Conservation (phyloP, 129 eudicot species). For the Erigeron canadensis region DNA sequence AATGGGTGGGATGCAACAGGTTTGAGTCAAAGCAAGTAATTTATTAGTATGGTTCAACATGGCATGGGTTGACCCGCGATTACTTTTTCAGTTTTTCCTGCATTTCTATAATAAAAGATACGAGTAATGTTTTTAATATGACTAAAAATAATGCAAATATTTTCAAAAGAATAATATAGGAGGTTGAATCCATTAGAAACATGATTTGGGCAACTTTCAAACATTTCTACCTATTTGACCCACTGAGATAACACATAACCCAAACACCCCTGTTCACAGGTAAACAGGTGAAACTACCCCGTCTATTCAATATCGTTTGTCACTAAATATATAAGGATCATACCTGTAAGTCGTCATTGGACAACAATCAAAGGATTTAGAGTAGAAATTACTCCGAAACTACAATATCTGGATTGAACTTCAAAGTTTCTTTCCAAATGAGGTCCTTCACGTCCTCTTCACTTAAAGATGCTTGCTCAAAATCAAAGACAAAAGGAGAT, state of each 20-base stretch:
- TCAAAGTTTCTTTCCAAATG: slow-evolving; percentile 71
- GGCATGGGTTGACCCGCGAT: neutral
- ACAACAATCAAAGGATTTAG: slow-evolving; percentile 8
- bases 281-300: neutral
- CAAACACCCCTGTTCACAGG: neutral
- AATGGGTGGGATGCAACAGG: neutral
- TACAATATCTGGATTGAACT: slow-evolving; percentile 61
- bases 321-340: neutral
- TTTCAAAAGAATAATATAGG: neutral
- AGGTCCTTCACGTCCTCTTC: slow-evolving; percentile 93
- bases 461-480: slow-evolving; percentile 67
- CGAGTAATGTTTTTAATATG: neutral
- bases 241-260: neutral
- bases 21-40: neutral
- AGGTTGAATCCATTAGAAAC: neutral
- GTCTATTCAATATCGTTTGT: neutral
- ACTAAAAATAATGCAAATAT: neutral
- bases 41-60: neutral
- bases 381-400: slow-evolving; percentile 20
- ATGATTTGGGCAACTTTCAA: neutral
- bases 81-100: neutral
- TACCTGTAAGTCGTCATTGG: neutral
- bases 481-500: slow-evolving; percentile 73
- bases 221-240: neutral
- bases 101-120: neutral